Percentiles rank a stretch among this genome's conserved stretches.
phyloP scores from a whole-genome alignment of 1,284 basidiomycete genomes.

The Trichosporon sp. region DNA sequence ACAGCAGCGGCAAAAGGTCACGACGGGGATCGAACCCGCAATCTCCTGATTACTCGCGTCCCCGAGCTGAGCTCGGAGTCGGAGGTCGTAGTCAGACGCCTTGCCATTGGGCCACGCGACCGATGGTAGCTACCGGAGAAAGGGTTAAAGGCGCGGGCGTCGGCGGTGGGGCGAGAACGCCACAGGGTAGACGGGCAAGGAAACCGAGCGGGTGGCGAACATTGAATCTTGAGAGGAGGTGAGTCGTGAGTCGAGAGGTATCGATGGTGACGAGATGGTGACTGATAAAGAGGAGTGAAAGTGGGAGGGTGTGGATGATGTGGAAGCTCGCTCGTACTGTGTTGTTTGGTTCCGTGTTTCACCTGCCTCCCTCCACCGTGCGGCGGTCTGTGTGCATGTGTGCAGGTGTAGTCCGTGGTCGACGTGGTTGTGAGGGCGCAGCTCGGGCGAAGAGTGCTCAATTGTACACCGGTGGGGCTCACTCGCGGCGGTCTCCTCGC shows the following conservation, averaged over 20 bases:
- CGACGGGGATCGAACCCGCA: slow-evolving; percentile 13
- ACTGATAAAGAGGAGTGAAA: too few relatives aligned
- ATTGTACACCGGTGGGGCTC: too few relatives aligned
- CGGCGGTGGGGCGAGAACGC: background rate
- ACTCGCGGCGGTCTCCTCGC: too few relatives aligned
- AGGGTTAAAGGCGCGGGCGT: background rate
- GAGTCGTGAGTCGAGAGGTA: background rate
- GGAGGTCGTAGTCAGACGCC: slow-evolving; percentile 13
- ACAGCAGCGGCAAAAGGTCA: background rate
- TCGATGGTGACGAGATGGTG: too few relatives aligned
- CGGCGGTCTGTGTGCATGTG: background rate
- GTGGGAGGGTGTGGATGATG: background rate
- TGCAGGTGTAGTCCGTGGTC: too few relatives aligned
- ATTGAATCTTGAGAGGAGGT: background rate
- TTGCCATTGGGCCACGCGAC: slow-evolving; percentile 14
- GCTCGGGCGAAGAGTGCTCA: too few relatives aligned
- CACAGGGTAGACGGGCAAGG: background rate
- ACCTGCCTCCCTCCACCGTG: background rate
- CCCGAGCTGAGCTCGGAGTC: slow-evolving; percentile 5
- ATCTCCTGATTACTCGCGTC: slow-evolving; percentile 7
- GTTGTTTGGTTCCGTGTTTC: background rate
- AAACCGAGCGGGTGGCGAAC: background rate
- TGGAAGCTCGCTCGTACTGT: background rate
- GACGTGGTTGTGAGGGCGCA: too few relatives aligned
- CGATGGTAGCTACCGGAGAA: background rate